Percentiles rank a stretch among this genome's conserved stretches.
phyloP scores from a whole-genome alignment of 805 yeast genomes.

The Candida argentea region DNA sequence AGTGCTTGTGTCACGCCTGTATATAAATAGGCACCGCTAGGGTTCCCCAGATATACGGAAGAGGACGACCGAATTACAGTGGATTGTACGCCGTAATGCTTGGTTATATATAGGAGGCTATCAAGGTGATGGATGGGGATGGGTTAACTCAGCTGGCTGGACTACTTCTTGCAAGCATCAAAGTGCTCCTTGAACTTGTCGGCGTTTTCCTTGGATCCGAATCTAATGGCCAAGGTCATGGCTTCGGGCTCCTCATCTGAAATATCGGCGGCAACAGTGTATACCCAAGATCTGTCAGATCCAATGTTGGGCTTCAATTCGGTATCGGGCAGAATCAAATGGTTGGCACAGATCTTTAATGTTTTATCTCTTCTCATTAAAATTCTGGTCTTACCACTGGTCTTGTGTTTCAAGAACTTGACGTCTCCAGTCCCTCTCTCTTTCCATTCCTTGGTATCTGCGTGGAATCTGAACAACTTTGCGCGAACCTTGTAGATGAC shows the following conservation, averaged over 20 bases:
- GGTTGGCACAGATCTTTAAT: conserved; percentile 96
- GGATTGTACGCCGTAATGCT: too few species aligned
- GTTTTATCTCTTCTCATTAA: conserved; percentile 99
- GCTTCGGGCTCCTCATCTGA: conserved; percentile 96
- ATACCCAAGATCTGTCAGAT: conserved; percentile 97
- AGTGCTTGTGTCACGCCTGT: too few species aligned
- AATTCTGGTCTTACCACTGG: conserved; percentile 72
- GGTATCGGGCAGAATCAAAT: conserved; percentile 74
- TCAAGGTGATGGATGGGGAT: too few species aligned
- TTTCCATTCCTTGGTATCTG: conserved; percentile 90
- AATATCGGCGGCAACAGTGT: conserved; percentile 79
- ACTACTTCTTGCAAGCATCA: conserved; percentile 63
- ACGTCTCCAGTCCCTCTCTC: conserved; percentile 99
- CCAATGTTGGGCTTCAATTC: conserved; percentile 88
- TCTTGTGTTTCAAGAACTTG: conserved; percentile 85
- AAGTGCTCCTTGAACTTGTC: conserved; percentile 91
- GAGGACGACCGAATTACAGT: too few species aligned
- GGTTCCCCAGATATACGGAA: too few species aligned
- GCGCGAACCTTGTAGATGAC: conserved; percentile 83
- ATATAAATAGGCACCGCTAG: too few species aligned
- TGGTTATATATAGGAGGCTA: too few species aligned
- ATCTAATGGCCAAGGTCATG: conserved; percentile 92
- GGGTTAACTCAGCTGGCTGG: too few species aligned
- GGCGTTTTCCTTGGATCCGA: conserved; percentile 86
- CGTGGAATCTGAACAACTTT: conserved; percentile 82